These are phyloP conservation scores for Globisporangium irregulare DNA, from an alignment of 352 stramenopile species.

Conservation along the genomic window DNA sequence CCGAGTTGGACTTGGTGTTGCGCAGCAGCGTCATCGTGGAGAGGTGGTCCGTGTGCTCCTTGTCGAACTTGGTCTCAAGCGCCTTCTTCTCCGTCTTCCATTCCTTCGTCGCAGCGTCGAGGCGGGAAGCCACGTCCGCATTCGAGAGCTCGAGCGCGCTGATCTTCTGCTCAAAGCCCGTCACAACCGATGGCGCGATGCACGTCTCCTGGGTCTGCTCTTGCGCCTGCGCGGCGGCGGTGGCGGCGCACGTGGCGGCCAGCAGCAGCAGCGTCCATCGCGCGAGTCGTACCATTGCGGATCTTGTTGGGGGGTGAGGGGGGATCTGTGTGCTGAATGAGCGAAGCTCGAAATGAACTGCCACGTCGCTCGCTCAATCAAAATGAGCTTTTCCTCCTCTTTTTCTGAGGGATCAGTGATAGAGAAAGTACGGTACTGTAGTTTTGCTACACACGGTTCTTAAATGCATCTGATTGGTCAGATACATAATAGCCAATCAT, in stretches of 20 bases:
- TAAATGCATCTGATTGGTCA: neutral
- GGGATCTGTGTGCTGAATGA: neutral
- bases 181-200: conserved; percentile 36
- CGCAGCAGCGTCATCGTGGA: conserved; percentile 18
- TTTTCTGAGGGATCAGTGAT: neutral
- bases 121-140: conserved; percentile 31
- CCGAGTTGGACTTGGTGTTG: conserved; percentile 22
- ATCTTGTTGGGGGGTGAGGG: neutral
- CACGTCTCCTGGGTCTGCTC: conserved; percentile 18
- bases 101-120: conserved; percentile 30
- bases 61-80: conserved; percentile 30
- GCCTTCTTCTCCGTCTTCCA: conserved; percentile 37
- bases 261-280: conserved; percentile 38
- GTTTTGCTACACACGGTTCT: neutral
- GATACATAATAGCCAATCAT: neutral
- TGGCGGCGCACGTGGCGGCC: conserved; percentile 30
- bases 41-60: conserved; percentile 30
- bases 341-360: neutral
- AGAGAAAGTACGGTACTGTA: neutral
- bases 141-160: conserved; percentile 37
- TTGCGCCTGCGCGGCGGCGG: conserved; percentile 28
- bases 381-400: neutral
- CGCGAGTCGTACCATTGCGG: conserved; percentile 33
- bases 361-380: neutral
- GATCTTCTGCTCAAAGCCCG: conserved; percentile 46